Percentiles rank a stretch among this genome's conserved stretches.
These are phyloP conservation scores for Salix viminalis DNA, from an alignment of 345 rosid genomes.

Conservation along the genomic window DNA sequence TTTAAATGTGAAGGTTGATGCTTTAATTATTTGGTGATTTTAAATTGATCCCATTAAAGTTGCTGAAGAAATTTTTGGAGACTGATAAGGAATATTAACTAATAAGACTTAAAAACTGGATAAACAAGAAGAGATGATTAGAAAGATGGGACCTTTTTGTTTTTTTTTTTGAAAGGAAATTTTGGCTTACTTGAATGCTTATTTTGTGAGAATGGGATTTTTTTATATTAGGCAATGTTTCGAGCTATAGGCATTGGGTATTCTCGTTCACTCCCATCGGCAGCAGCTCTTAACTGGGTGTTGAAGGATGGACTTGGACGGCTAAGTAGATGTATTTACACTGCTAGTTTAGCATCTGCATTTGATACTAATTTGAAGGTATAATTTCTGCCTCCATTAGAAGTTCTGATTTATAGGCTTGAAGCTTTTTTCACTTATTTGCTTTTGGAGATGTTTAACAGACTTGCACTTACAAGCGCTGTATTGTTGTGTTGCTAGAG, in stretches of 20 bases:
- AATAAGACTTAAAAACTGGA: too few species aligned
- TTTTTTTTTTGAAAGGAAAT: too few species aligned
- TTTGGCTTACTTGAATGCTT: neutral
- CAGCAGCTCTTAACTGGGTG: constrained; percentile 93
- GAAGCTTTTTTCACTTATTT: neutral
- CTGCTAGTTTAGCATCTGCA: constrained; percentile 81
- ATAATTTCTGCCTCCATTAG: neutral
- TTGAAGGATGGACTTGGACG: constrained; percentile 90
- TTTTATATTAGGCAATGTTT: constrained; percentile 65
- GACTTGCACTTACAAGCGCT: constrained; percentile 7
- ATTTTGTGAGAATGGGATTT: neutral
- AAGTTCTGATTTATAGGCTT: neutral
- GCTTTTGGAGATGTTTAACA: neutral
- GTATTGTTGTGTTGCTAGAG: neutral
- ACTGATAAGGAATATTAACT: too few species aligned
- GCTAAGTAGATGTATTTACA: constrained; percentile 80
- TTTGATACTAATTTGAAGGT: constrained; percentile 94
- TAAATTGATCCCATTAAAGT: neutral
- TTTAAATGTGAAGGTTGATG: neutral
- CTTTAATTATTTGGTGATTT: neutral
- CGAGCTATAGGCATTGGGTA: constrained; percentile 85
- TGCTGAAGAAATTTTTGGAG: neutral
- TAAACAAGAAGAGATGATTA: too few species aligned
- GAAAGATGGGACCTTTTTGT: too few species aligned
- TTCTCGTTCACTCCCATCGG: constrained; percentile 74